Evolutionary conservation across 2,329 filamentous ascomycete species (phyloP), one percentile per base, ranked within the genome.

Genomic region (Sarocladiaceae sp.): DNA sequence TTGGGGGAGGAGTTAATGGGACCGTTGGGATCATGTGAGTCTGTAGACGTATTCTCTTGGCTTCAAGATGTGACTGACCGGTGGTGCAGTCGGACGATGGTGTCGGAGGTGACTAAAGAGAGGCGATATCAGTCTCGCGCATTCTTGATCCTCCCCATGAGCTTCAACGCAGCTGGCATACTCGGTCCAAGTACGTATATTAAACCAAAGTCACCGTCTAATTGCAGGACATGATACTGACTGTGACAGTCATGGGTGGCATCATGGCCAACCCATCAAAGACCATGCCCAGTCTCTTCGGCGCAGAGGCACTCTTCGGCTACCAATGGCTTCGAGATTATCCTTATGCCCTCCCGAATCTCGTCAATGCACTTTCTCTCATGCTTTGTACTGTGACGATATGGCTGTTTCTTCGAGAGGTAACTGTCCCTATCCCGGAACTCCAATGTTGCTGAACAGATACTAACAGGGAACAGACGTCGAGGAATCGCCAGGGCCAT

Each of bases 291-390:
- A 60, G 62, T 0, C 44, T 84, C 0, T 87, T 88, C 54, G 82
- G 80, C 1, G 70, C 76, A 3, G 72, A 69, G 1, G 78, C 78
- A 1, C 49, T 69, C 0, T 58, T 85, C 37, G 80, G 79, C 0
- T 80, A 81, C 2, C 63, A 70, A 49, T 85, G 83, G 80, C 78
- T 85, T 69, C 67, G 64, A 16, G 62, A 65, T 41, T 87, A 79
- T 61, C 83, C 83, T 0, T 88, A 83, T 61, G 81, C 81, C 1
- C 63, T 88, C 31, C 84, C 84, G 0, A 86, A 84, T 53, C 60
- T 88, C 1, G 65, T 85, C 41, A 85, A 80, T 53, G 79, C 78
- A 2, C 48, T 72, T 0, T 80, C 83, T 46, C 70, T 88, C 10
- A 58, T 76, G 3, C 55, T 67, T 2, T 76, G 80, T 1, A 70